phyloP scores from a whole-genome alignment of 2,329 filamentous ascomycete species.

The Fusarium albosuccineum region DNA sequence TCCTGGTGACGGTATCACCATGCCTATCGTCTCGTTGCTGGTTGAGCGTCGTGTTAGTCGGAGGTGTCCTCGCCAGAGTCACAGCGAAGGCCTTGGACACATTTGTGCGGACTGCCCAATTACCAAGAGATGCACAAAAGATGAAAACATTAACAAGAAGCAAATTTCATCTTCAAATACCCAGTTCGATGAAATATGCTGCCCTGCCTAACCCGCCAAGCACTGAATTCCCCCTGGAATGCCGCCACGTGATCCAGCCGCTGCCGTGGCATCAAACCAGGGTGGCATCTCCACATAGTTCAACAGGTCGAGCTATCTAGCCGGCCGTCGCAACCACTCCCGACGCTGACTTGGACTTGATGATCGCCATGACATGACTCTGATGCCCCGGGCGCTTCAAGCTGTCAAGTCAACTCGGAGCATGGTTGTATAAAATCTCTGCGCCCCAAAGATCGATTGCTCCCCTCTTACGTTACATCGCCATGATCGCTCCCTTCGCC shows the following conservation, averaged over 20 bases:
- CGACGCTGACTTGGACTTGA: slow-evolving; percentile 5
- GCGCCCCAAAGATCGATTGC: slow-evolving; percentile 4
- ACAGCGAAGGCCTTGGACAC: too few relatives aligned
- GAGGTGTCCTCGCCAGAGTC: too few relatives aligned
- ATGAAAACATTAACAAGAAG: too few relatives aligned
- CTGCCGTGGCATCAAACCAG: slow-evolving; percentile 27
- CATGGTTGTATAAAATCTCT: slow-evolving; percentile 8
- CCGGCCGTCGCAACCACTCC: slow-evolving; percentile 8
- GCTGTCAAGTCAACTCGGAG: slow-evolving; percentile 12
- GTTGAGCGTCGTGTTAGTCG: too few relatives aligned
- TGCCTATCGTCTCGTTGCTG: too few relatives aligned
- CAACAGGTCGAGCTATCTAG: slow-evolving; percentile 2
- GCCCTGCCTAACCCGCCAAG: slow-evolving; percentile 6
- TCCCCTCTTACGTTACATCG: slow-evolving; percentile 5
- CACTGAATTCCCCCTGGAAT: slow-evolving; percentile 16
- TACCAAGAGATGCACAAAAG: too few relatives aligned
- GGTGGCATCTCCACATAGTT: slow-evolving; percentile 44
- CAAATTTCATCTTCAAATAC: too few relatives aligned
- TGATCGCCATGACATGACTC: slow-evolving; percentile 37
- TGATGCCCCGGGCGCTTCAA: slow-evolving; percentile 26
- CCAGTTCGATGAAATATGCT: neutral
- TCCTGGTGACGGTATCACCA: too few relatives aligned
- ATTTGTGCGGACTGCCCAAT: too few relatives aligned
- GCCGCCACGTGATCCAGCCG: slow-evolving; percentile 39
- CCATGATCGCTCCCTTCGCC: slow-evolving; percentile 35